Conservation (phyloP, 768 basidiomycete genomes). For the Leccinum disarticulatum region DNA sequence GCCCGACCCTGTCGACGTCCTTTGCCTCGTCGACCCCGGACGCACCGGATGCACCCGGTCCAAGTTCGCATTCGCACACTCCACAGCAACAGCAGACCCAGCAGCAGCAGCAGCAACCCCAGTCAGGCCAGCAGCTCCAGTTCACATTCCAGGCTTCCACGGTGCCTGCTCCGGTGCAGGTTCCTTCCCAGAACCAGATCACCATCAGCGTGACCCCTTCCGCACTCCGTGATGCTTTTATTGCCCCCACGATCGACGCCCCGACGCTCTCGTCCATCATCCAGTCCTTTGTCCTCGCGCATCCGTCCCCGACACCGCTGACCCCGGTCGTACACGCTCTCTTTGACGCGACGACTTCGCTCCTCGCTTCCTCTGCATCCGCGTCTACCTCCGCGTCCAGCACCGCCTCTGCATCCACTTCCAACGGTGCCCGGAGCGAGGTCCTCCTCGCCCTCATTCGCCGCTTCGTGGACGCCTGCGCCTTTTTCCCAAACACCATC, state of each 20-base stretch:
- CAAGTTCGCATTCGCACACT: slow-evolving; percentile 26
- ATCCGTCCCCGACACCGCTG: slow-evolving; percentile 51
- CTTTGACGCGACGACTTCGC: slow-evolving; percentile 48
- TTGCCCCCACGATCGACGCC: slow-evolving; percentile 42
- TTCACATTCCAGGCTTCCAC: slow-evolving; percentile 42
- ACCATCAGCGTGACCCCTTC: slow-evolving; percentile 30
- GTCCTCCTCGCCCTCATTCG: slow-evolving; percentile 33
- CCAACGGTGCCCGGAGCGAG: slow-evolving; percentile 7
- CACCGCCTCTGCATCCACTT: slow-evolving; percentile 27
- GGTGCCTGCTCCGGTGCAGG: slow-evolving; percentile 43
- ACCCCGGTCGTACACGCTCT: slow-evolving; percentile 51
- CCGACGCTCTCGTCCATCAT: slow-evolving; percentile 54
- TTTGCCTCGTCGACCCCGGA: slow-evolving; percentile 32
- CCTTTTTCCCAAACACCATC: slow-evolving; percentile 48
- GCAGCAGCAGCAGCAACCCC: slow-evolving; percentile 24
- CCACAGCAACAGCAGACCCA: slow-evolving; percentile 6
- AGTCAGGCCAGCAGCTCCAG: slow-evolving; percentile 40
- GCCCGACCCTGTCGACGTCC: slow-evolving; percentile 37
- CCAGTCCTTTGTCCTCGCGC: slow-evolving; percentile 45
- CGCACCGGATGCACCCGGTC: slow-evolving; percentile 24
- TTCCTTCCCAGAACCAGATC: slow-evolving; percentile 17
- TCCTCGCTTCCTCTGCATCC: slow-evolving; percentile 17
- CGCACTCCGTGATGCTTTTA: slow-evolving; percentile 33
- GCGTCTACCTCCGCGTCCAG: slow-evolving; percentile 39
- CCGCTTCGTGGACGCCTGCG: slow-evolving; percentile 52